Percentiles rank a stretch among this genome's conserved stretches.
Evolutionary conservation across 73 alveolate genomes (phyloP).

Genomic region (Paramecium sonneborni): DNA sequence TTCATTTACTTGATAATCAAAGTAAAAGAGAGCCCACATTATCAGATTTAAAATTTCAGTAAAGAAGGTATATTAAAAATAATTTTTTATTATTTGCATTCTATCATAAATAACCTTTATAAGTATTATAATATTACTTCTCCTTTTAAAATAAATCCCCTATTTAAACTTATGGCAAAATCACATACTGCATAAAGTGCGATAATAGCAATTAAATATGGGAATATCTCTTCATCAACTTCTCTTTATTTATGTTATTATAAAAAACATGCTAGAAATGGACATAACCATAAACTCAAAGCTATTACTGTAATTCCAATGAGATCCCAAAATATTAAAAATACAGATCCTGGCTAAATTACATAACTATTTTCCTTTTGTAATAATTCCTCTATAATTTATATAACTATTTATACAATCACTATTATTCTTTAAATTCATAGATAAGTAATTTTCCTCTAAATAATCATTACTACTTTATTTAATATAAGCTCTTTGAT

Average conservation of each 20-base stretch:
- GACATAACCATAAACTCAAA: constrained; percentile 14
- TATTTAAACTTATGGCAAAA: background rate
- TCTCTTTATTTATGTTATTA: background rate
- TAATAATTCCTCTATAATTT: background rate
- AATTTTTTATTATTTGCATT: background rate
- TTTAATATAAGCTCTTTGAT: background rate
- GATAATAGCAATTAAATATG: background rate
- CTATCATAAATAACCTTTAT: background rate
- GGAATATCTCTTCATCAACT: background rate
- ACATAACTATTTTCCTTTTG: background rate
- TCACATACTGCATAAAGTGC: background rate
- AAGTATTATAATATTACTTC: background rate
- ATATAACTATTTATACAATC: background rate
- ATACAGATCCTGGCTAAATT: background rate
- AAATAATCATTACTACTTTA: background rate
- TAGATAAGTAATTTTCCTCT: background rate
- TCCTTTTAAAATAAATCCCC: background rate
- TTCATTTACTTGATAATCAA: background rate
- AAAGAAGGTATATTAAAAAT: background rate
- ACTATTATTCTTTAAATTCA: background rate
- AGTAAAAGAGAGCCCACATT: background rate
- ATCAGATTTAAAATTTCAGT: background rate
- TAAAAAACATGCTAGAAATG: background rate
- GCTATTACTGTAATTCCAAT: background rate
- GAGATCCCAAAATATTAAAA: background rate